Evolutionary conservation across 2,329 filamentous ascomycete species (phyloP), one percentile per base, ranked within the genome.

Genomic region (Fusarium sp.): DNA sequence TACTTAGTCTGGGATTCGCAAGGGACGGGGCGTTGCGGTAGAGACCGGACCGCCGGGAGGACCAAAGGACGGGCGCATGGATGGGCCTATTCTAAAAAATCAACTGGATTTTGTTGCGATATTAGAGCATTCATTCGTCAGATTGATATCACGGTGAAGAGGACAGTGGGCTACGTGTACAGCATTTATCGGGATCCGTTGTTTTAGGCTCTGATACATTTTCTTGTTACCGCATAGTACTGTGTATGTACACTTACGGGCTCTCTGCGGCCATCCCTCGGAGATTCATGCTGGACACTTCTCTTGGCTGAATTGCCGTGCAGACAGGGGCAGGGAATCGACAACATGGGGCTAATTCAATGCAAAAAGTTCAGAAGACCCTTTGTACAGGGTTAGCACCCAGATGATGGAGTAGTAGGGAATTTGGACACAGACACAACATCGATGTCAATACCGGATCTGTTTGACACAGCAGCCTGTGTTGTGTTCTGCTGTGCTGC

Each of bases 231-330:
- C 58, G 30, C 48, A 38, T 18, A 38, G 34, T 38, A 38, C 34
- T 38, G 18, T 11, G 18, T n/a, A 38, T 15, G 16, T 38, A 38
- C 34, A 53, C 24, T 32, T 46, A n/a, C 62, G 60, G 61, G 20
- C 46, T 59, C 49, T 69, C 51, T 60, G 30, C 69, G 68, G 68
- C 56, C 58, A 57, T 69, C 43, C 65, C 40, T 71, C 69, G 69
- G 69, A 57, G 64, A 49, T 65, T 69, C 64, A 56, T 60, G 51
- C 44, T 51, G 25, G 29, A 57, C 24, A 38, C 55, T 69, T 47
- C 45, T 59, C 65, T 56, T 56, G 59, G 59, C 49, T 64, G 58
- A 48, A 56, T 51, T 45, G 48, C 41, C 63, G 44, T 56, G 43
- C 25, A 30, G 29, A 40, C 68, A 65, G 55, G 68, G 48, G 34